Conservation (phyloP, 2,329 filamentous ascomycete genomes). For the Periconia sp. region DNA sequence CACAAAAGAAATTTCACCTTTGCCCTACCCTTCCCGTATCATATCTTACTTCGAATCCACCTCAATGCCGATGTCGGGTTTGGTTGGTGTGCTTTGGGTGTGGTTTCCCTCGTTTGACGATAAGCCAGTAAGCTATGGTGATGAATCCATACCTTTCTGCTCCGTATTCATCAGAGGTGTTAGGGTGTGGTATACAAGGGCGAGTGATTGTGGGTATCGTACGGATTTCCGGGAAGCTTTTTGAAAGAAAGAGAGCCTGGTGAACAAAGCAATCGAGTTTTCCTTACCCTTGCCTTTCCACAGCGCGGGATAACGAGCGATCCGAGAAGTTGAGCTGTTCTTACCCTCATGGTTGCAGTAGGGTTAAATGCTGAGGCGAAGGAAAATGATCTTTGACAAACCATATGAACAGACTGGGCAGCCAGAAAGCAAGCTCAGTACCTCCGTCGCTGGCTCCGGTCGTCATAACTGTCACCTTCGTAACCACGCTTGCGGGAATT, state of each 20-base stretch:
- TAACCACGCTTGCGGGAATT: slow-evolving; percentile 61
- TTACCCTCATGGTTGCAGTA: slow-evolving; percentile 38
- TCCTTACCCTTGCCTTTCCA: slow-evolving; percentile 29
- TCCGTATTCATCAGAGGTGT: background rate
- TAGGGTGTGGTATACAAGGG: background rate
- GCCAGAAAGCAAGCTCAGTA: slow-evolving; percentile 49
- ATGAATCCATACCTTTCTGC: background rate
- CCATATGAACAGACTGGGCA: slow-evolving; percentile 25
- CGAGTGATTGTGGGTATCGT: background rate
- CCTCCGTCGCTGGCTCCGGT: slow-evolving; percentile 63
- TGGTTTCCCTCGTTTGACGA: background rate
- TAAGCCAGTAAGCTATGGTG: background rate
- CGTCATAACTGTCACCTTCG: slow-evolving; percentile 80
- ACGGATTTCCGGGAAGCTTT: background rate
- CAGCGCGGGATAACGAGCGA: slow-evolving; percentile 9
- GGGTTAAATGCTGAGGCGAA: slow-evolving; percentile 30
- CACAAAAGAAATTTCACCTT: slow-evolving; percentile 22
- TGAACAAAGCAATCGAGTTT: background rate
- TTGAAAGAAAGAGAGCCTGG: background rate
- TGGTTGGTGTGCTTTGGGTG: background rate
- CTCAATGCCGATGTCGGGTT: background rate
- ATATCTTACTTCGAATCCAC: background rate
- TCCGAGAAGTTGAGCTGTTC: slow-evolving; percentile 25
- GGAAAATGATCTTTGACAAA: slow-evolving; percentile 44
- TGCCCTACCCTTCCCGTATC: slow-evolving; percentile 22